Evolutionary conservation across 306 rosid genomes (phyloP), one percentile per base, ranked within the genome.

Genomic region (Hylodesmum podocarpum): DNA sequence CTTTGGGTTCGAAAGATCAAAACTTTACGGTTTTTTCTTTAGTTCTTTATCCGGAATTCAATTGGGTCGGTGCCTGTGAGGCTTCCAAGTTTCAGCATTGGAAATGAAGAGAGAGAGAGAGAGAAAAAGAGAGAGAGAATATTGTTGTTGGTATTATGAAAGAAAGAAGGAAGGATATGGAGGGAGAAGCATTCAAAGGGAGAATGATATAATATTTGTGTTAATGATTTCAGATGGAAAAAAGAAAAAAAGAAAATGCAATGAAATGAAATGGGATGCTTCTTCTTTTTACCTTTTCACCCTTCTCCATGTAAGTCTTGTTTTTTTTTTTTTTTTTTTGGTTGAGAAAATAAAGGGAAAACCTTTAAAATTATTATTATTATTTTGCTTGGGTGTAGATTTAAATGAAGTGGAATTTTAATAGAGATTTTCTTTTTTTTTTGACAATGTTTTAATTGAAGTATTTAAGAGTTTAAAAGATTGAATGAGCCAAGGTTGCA

Each of bases 121-220:
- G 41, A 65, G 41, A 50, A 15, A 18, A 39, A 64, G 25, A 72
- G 61, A 13, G 39, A 61, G 58, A 67, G 84, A 49, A 9, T 12
- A 62, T 40, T 66, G 70, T 55, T 18, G 36, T 36, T 19, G 25
- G 50, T 75, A 62, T 62, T 65, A 21, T 63, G 53, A 16, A 24
- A 47, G 24, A 34, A 43, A 31, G 53, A 16, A 24, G 34, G 24
- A 34, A 43, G 43, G 64, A 63, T 64, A 54, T 63, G 79, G 86
- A 77, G 82, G 78, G 82, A 83, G 89, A 83, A 77, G 69, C 51
- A 85, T 82, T 85, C 89, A 85, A 82, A 82, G 88, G 19, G 69
- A 0, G 22, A 81, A 73, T 67, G 58, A 28, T 31, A 6, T 50
- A 21, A 53, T 28, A 57, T 57, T 13, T 16, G 50, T 29, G 58